Evolutionary conservation across 768 basidiomycete genomes (phyloP), one percentile per base, ranked within the genome.

Genomic region (Hericium rajendrae): DNA sequence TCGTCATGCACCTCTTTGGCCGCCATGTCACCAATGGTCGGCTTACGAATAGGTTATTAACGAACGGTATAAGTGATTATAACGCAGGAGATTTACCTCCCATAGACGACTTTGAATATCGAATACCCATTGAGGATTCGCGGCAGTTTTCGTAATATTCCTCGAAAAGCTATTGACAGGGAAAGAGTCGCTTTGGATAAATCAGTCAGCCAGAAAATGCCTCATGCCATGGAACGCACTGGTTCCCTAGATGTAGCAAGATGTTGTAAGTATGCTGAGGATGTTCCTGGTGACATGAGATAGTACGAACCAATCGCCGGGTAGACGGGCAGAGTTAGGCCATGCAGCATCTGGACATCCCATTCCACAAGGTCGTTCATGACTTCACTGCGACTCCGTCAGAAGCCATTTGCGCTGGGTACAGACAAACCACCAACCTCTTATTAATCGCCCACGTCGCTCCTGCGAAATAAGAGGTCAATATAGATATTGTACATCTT

Each of bases 101-200:
- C 81, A 83, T 11, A 77, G 76, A 26, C 67, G 60, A 51, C 74
- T 73, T 61, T 79, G 74, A 4, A 75, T 72, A 61, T 83, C 78
- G 59, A 80, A 85, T 0, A 83, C 77, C 77, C 79, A 86, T 62
- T 84, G 80, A 1, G 73, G 63, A 50, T 62, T 68, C 58, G 70
- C 57, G 10, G 59, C 50, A 9, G 65, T 72, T 6, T 71, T 69
- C 6, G 78, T 79, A 48, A 73, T 70, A 32, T 61, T 73, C 32
- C 79, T 74, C 15, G 83, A 81, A 69, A 83, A 85, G 57, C 67
- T 70, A 63, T 84, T 84, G 37, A 80, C 76, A 1, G 84, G 84
- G 0, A 79, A 76, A 20, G 73, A 70, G 60, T 85, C 84, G 62
- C 83, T 85, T 59, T 22, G 22, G 28, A 20, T 4, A 9, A 48